Evolutionary conservation across 805 yeast genomes (phyloP).

Genomic region (Pichia ethanolica): DNA sequence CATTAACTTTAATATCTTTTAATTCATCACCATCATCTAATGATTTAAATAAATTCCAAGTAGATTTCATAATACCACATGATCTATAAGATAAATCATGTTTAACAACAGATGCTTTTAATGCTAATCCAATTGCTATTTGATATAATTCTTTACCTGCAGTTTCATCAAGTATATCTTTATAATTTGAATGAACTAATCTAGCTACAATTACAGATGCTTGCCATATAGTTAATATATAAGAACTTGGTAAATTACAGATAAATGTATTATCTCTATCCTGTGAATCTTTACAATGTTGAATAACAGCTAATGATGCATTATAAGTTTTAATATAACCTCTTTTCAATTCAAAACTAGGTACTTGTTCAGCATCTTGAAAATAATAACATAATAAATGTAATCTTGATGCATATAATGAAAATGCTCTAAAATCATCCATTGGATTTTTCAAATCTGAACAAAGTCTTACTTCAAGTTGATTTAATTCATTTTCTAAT

Average conservation of each 20-base stretch:
- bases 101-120: conserved; percentile 76
- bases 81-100: conserved; percentile 92
- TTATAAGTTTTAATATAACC: conserved; percentile 75
- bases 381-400: conserved; percentile 79
- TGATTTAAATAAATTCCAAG: conserved; percentile 81
- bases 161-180: conserved; percentile 56
- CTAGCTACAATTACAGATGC: conserved; percentile 79
- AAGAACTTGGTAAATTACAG: conserved; percentile 75
- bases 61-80: conserved; percentile 86
- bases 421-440: conserved; percentile 66
- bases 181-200: conserved; percentile 67
- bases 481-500: conserved; percentile 65
- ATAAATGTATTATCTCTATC: conserved; percentile 54
- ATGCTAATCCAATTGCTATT: conserved; percentile 58
- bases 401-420: conserved; percentile 66
- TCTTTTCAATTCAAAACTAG: conserved; percentile 52
- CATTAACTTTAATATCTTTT: conserved; percentile 40
- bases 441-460: conserved; percentile 33
- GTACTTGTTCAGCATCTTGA: conserved; percentile 50
- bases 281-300: conserved; percentile 59
- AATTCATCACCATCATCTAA: conserved; percentile 49
- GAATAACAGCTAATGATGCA: conserved; percentile 64
- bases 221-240: conserved; percentile 83
- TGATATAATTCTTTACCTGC: conserved; percentile 66
- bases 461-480: conserved; percentile 52